Conservation (phyloP, 192 early-diverging fungal species). For the Podila minutissima region DNA sequence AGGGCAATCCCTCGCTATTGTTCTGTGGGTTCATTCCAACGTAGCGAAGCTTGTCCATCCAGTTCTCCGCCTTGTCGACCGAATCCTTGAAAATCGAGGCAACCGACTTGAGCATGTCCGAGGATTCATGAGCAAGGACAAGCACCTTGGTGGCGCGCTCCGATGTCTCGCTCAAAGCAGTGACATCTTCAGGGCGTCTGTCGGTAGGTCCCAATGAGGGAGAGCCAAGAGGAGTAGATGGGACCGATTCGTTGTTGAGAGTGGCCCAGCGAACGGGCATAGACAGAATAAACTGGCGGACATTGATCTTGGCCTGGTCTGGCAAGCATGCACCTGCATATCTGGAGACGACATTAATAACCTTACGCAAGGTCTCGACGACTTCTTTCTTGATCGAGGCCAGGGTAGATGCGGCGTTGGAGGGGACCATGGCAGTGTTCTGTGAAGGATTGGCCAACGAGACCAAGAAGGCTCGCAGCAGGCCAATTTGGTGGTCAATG, state of each 20-base stretch:
- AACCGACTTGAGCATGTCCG: slow-evolving; percentile 76
- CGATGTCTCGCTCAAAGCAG: slow-evolving; percentile 47
- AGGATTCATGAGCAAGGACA: slow-evolving; percentile 76
- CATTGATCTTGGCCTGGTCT: slow-evolving; percentile 80
- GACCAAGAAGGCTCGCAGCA: slow-evolving; percentile 67
- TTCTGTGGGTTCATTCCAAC: slow-evolving; percentile 52
- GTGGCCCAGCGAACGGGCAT: slow-evolving; percentile 83
- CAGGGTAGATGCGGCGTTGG: slow-evolving; percentile 53
- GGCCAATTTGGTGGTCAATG: slow-evolving; percentile 72
- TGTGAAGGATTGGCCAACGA: slow-evolving; percentile 49
- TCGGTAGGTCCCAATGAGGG: slow-evolving; percentile 49
- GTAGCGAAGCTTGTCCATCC: slow-evolving; percentile 60
- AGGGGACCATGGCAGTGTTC: slow-evolving; percentile 34
- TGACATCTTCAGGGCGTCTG: slow-evolving; percentile 21
- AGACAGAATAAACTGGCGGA: slow-evolving; percentile 84
- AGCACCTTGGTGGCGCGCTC: slow-evolving; percentile 72
- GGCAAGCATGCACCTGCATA: slow-evolving; percentile 89
- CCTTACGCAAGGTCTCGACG: slow-evolving; percentile 82
- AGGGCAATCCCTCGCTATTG: slow-evolving; percentile 41
- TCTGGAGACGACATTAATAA: slow-evolving; percentile 86
- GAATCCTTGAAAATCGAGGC: slow-evolving; percentile 75
- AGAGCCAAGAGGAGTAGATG: slow-evolving; percentile 53
- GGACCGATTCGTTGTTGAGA: slow-evolving; percentile 56
- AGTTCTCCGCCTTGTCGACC: slow-evolving; percentile 70
- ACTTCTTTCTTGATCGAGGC: slow-evolving; percentile 79